These are phyloP conservation scores for Peterozyma xylosa DNA, from an alignment of 805 yeast genomes.

Conservation along the genomic window DNA sequence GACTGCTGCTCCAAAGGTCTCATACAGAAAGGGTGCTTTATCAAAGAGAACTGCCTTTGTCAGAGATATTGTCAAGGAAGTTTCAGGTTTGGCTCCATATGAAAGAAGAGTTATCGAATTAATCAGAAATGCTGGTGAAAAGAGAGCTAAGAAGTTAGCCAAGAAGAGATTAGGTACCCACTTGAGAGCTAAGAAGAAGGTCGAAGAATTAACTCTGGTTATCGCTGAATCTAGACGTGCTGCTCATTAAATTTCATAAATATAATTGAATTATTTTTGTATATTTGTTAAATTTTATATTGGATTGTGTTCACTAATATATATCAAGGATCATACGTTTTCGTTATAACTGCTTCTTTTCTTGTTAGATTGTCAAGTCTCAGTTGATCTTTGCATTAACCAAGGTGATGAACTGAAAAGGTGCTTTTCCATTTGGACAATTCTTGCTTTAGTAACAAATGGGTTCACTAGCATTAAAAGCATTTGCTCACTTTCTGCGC, in stretches of 20 bases:
- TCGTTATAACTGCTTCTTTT: too few relatives aligned
- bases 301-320: slow-evolving; percentile 1
- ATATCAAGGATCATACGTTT: background rate
- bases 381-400: too few relatives aligned
- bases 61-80: slow-evolving; percentile 92
- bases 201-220: slow-evolving; percentile 95
- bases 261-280: slow-evolving; percentile 1
- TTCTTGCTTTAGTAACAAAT: too few relatives aligned
- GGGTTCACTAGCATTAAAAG: too few relatives aligned
- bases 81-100: slow-evolving; percentile 98
- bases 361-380: too few relatives aligned
- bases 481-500: too few relatives aligned
- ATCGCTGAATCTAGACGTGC: slow-evolving; percentile 90
- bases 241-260: slow-evolving; percentile 42
- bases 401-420: too few relatives aligned
- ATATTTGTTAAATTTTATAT: background rate
- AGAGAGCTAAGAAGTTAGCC: slow-evolving; percentile 99
- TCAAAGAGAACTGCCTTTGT: slow-evolving; percentile 96
- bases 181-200: slow-evolving; percentile 99
- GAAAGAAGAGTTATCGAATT: slow-evolving; percentile 99
- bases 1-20: slow-evolving; percentile 80
- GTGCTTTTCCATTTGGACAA: too few relatives aligned
- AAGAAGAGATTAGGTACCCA: slow-evolving; percentile 99
- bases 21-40: slow-evolving; percentile 94
- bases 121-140: slow-evolving; percentile 99